Conservation (phyloP, 331 rosid species). For the Rosa hybrid region DNA sequence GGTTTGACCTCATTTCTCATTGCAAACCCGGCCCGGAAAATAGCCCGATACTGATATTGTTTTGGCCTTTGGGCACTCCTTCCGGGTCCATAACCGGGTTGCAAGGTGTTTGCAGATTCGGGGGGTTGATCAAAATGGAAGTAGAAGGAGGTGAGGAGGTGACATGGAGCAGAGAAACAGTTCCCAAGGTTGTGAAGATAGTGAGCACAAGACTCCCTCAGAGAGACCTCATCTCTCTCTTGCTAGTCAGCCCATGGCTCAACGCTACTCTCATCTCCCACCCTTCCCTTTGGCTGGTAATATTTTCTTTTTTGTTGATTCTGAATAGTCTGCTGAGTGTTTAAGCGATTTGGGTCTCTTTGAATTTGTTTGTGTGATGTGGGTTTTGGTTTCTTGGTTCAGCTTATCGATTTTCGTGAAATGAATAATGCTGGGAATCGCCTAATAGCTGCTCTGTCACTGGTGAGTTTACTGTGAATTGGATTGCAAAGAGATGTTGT, state of each 20-base stretch:
- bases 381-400: background rate
- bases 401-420: conserved; percentile 74
- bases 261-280: conserved; percentile 57
- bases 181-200: conserved; percentile 58
- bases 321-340: background rate
- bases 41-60: too few relatives aligned
- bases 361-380: background rate
- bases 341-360: background rate
- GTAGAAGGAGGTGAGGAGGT: conserved; percentile 27
- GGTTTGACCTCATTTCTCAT: too few relatives aligned
- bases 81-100: background rate
- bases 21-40: too few relatives aligned
- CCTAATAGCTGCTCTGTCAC: conserved; percentile 68
- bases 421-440: conserved; percentile 71
- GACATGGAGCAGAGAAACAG: conserved; percentile 67
- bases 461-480: conserved; percentile 42
- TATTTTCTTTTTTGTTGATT: background rate
- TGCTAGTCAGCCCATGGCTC: conserved; percentile 64
- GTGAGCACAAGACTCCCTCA: conserved; percentile 60
- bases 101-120: background rate
- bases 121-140: conserved; percentile 27
- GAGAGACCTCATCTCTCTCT: conserved; percentile 56
- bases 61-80: too few relatives aligned
- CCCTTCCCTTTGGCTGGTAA: conserved; percentile 69
- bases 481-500: background rate